Evolutionary conservation across 768 basidiomycete species (phyloP).

Genomic region (Trametes cinnabarina): DNA sequence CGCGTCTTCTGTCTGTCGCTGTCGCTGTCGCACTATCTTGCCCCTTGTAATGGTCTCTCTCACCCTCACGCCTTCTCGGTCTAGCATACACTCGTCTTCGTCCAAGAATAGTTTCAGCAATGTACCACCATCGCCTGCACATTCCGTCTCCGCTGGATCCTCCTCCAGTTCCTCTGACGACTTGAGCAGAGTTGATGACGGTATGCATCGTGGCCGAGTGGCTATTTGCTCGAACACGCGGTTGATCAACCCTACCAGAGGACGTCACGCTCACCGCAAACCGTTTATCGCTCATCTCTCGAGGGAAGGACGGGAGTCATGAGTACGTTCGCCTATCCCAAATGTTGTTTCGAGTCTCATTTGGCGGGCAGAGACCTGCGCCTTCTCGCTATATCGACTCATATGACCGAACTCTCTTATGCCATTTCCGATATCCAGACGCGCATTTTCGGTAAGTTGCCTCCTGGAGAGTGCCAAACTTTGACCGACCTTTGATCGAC

Average conservation of each 20-base stretch:
- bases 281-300: constrained; percentile 43
- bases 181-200: constrained; percentile 60
- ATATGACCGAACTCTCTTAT: constrained; percentile 85
- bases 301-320: constrained; percentile 56
- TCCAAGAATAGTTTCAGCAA: constrained; percentile 29
- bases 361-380: constrained; percentile 60
- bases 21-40: constrained; percentile 19
- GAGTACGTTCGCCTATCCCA: constrained; percentile 59
- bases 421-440: constrained; percentile 88
- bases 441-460: constrained; percentile 74
- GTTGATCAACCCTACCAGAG: constrained; percentile 42
- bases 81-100: constrained; percentile 23
- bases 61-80: constrained; percentile 20
- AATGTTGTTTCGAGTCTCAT: constrained; percentile 15
- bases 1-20: constrained; percentile 16
- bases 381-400: constrained; percentile 74
- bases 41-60: constrained; percentile 29
- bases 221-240: constrained; percentile 13
- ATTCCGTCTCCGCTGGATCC: constrained; percentile 25
- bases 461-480: no score
- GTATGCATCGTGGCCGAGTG: constrained; percentile 35
- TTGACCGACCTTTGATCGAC: not conserved
- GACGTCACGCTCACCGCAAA: constrained; percentile 69
- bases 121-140: constrained; percentile 24
- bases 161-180: constrained; percentile 39